These are phyloP conservation scores for Tremella fuciformis DNA, from an alignment of 768 basidiomycete species.

Conservation along the genomic window DNA sequence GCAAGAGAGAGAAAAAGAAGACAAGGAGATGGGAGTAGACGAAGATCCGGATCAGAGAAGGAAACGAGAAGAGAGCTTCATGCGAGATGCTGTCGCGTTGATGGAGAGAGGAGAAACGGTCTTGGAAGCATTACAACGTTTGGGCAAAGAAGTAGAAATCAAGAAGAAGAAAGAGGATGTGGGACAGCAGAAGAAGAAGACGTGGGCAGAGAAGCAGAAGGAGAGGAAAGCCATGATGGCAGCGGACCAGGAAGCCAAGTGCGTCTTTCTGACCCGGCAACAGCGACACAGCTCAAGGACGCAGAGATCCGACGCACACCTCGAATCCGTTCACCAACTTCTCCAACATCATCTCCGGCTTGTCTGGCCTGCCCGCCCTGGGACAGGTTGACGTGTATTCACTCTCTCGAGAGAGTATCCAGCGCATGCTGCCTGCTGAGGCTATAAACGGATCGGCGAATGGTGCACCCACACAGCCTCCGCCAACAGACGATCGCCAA, in stretches of 20 bases:
- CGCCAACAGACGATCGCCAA: constrained; percentile 32
- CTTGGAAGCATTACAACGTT: constrained; percentile 78
- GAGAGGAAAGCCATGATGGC: constrained; percentile 47
- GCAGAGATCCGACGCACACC: constrained; percentile 29
- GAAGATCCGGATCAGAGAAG: constrained; percentile 23
- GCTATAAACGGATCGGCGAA: constrained; percentile 9
- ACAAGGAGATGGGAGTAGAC: constrained; percentile 59
- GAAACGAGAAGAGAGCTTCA: constrained; percentile 36
- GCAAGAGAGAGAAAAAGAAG: constrained; percentile 69
- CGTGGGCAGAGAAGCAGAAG: constrained; percentile 54
- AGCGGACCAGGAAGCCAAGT: constrained; percentile 23
- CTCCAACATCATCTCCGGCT: constrained; percentile 45
- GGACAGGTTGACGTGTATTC: constrained; percentile 53
- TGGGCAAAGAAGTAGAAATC: constrained; percentile 59
- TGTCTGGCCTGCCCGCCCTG: constrained; percentile 35
- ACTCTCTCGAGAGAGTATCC: constrained; percentile 50
- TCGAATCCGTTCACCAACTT: constrained; percentile 49
- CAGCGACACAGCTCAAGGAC: neutral
- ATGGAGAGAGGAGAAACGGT: constrained; percentile 89
- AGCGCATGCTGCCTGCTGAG: constrained; percentile 47
- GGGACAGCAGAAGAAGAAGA: constrained; percentile 38
- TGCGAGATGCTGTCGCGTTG: constrained; percentile 61
- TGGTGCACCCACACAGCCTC: constrained; percentile 8
- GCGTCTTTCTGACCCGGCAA: constrained; percentile 15
- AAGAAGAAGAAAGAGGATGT: constrained; percentile 37